phyloP scores from a whole-genome alignment of 202 grass and related monocot genomes.

The Tripidium arundinaceum region DNA sequence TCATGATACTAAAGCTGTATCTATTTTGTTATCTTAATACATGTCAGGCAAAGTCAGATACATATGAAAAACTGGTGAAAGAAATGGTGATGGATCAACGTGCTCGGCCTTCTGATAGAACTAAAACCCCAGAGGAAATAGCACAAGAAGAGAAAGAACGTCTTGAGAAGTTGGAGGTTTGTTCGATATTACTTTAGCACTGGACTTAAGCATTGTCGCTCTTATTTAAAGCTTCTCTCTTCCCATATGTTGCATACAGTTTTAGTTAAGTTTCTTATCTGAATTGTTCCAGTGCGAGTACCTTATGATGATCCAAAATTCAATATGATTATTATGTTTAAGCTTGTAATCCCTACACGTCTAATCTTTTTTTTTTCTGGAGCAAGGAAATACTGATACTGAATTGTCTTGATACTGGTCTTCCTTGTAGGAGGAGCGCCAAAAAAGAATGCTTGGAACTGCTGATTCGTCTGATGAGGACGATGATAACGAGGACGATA shows the following conservation, averaged over 20 bases:
- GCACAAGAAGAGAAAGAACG: conserved; percentile 83
- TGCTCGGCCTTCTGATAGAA: conserved; percentile 77
- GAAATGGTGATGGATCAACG: conserved; percentile 82
- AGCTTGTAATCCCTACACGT: neutral
- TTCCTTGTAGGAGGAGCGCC: conserved; percentile 61
- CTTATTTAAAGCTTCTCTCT: conserved; percentile 25
- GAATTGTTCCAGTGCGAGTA: neutral
- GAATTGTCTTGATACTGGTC: conserved; percentile 25
- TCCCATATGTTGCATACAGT: neutral
- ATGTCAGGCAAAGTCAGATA: conserved; percentile 53
- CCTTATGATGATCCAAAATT: neutral
- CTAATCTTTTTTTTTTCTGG: neutral
- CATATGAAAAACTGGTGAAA: conserved; percentile 92
- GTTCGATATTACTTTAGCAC: conserved; percentile 18
- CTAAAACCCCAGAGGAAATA: conserved; percentile 94
- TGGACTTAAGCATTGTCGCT: conserved; percentile 8
- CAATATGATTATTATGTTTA: neutral
- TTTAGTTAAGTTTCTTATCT: neutral
- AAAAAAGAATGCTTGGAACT: conserved; percentile 74
- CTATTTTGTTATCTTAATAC: conserved; percentile 27
- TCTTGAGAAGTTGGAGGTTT: conserved; percentile 87
- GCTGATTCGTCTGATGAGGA: conserved; percentile 67
- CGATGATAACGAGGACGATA: conserved; percentile 32
- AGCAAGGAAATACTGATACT: conserved; percentile 2
- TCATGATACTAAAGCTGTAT: conserved; percentile 1